These are phyloP conservation scores for Fusarium veterinarium DNA, from an alignment of 2,329 filamentous ascomycete genomes.

Conservation along the genomic window DNA sequence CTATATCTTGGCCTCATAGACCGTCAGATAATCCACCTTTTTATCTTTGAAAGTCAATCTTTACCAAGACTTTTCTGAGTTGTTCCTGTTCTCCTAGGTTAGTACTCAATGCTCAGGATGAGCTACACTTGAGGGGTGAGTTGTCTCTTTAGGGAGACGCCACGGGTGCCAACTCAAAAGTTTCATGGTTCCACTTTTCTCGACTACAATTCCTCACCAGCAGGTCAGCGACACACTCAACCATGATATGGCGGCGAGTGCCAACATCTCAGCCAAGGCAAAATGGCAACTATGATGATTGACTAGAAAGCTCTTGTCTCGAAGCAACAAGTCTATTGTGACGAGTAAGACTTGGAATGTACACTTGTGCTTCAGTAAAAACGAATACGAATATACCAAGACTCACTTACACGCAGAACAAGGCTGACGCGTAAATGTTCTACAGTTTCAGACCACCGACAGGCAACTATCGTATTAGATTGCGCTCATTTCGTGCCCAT, in stretches of 20 bases:
- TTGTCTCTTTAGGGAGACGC: conserved; percentile 18
- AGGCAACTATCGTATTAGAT: background rate
- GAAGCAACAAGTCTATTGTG: background rate
- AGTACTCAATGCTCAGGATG: background rate
- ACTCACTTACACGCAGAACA: conserved; percentile 27
- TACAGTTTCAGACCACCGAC: conserved; percentile 1
- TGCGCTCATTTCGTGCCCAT: background rate
- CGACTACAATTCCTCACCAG: conserved; percentile 33
- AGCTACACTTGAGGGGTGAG: conserved; percentile 11
- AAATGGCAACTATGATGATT: background rate
- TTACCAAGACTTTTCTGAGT: background rate
- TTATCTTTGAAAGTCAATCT: background rate
- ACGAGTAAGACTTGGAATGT: background rate
- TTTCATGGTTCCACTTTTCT: conserved; percentile 31
- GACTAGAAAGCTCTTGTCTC: background rate
- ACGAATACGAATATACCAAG: background rate
- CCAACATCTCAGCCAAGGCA: conserved; percentile 25
- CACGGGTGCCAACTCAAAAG: conserved; percentile 28
- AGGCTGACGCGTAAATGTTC: conserved; percentile 11
- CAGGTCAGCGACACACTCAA: conserved; percentile 39
- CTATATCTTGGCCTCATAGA: background rate
- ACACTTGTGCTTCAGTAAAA: background rate
- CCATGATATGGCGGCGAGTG: conserved; percentile 31
- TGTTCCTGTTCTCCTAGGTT: background rate
- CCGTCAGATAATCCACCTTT: background rate